phyloP scores from a whole-genome alignment of 192 early-diverging fungal genomes.

The Coemansia sp. region DNA sequence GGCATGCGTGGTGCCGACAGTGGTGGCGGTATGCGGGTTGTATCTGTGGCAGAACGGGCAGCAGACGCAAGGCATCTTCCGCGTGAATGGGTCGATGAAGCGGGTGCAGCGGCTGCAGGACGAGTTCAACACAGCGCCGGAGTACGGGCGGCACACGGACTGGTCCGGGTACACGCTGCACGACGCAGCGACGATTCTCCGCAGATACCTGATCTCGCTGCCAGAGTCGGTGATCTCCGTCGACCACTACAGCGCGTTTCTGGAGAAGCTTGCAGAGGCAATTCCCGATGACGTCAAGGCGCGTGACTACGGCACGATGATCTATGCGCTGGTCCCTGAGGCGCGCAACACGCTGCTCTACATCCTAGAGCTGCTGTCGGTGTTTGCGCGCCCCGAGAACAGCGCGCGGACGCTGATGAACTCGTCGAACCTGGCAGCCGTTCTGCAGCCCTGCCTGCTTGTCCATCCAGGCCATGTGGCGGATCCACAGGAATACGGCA shows the following conservation, averaged over 20 bases:
- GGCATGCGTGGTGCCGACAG: slow-evolving; percentile 47
- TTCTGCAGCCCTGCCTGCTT: slow-evolving; percentile 73
- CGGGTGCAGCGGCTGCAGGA: slow-evolving; percentile 68
- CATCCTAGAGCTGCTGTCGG: slow-evolving; percentile 63
- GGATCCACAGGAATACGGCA: slow-evolving; percentile 71
- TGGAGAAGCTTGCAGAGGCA: slow-evolving; percentile 60
- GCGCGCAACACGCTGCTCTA: slow-evolving; percentile 70
- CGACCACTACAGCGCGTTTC: slow-evolving; percentile 64
- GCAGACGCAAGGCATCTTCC: slow-evolving; percentile 71
- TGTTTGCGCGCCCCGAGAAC: slow-evolving; percentile 46
- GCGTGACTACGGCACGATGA: slow-evolving; percentile 58
- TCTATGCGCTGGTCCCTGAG: slow-evolving; percentile 56
- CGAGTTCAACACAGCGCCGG: slow-evolving; percentile 63
- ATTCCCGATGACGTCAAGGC: slow-evolving; percentile 36
- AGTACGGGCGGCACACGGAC: slow-evolving; percentile 62
- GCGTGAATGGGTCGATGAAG: slow-evolving; percentile 71
- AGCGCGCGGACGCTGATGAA: slow-evolving; percentile 66
- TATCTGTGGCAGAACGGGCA: slow-evolving; percentile 50
- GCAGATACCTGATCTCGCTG: slow-evolving; percentile 68
- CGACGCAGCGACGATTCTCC: slow-evolving; percentile 75
- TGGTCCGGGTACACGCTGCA: slow-evolving; percentile 74
- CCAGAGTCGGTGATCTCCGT: slow-evolving; percentile 74
- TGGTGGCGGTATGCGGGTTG: slow-evolving; percentile 49
- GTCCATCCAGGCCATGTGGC: slow-evolving; percentile 71
- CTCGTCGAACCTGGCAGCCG: slow-evolving; percentile 70